Conservation (phyloP, 495 filamentous ascomycete genomes). For the Annulohypoxylon bovei region DNA sequence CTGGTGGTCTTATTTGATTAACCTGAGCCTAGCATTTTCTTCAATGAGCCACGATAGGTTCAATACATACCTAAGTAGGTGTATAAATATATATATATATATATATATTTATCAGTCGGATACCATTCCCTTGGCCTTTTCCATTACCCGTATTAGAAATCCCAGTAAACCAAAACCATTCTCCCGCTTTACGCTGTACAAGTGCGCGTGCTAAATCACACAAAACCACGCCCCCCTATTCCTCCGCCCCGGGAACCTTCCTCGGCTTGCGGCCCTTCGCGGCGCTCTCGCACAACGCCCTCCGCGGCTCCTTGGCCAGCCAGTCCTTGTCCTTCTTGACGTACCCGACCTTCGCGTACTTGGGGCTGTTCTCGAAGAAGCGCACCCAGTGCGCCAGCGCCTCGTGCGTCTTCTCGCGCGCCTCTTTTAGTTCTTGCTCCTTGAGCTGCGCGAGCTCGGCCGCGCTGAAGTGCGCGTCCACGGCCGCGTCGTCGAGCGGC, state of each 20-base stretch:
- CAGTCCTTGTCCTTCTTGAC: constrained; percentile 62
- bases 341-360: constrained; percentile 77
- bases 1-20: too few species aligned
- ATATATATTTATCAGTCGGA: not conserved
- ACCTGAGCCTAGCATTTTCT: too few species aligned
- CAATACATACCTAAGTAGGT: too few species aligned
- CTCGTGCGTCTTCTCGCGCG: constrained; percentile 64
- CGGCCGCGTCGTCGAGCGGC: constrained; percentile 72
- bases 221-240: not conserved
- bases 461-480: constrained; percentile 58
- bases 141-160: not conserved
- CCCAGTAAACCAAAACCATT: not conserved
- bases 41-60: too few species aligned
- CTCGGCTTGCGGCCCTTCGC: constrained; percentile 54
- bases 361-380: constrained; percentile 81
- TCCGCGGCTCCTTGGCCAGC: constrained; percentile 56
- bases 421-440: constrained; percentile 61
- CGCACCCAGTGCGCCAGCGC: constrained; percentile 72
- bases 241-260: constrained; percentile 48
- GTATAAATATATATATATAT: too few species aligned
- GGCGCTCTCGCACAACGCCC: constrained; percentile 58
- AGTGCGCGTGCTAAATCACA: not conserved
- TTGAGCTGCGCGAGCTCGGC: constrained; percentile 66
- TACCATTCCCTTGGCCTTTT: not conserved
- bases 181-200: constrained; percentile 4